Conservation (phyloP, 768 basidiomycete genomes). For the Roridomyces roridus region DNA sequence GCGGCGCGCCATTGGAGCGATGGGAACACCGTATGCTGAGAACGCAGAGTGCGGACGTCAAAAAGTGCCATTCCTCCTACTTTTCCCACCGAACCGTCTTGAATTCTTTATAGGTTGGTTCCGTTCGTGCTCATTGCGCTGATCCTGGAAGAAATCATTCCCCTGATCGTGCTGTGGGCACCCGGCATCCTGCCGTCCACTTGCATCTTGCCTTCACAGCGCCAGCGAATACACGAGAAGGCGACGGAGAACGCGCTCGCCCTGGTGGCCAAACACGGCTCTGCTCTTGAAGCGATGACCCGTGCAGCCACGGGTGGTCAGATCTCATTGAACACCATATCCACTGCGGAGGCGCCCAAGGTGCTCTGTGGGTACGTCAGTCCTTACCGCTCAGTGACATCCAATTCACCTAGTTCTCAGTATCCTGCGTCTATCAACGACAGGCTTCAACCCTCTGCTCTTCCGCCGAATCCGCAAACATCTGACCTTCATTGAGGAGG, state of each 20-base stretch:
- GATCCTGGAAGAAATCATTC: slow-evolving; percentile 81
- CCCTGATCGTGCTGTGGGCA: slow-evolving; percentile 84
- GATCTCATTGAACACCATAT: slow-evolving; percentile 39
- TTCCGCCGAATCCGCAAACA: slow-evolving; percentile 49
- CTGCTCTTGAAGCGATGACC: slow-evolving; percentile 41
- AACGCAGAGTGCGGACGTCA: slow-evolving; percentile 68
- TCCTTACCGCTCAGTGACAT: neutral
- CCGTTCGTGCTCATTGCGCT: slow-evolving; percentile 81
- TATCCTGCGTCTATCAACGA: slow-evolving; percentile 48
- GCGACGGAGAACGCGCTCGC: slow-evolving; percentile 55
- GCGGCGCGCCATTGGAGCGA: slow-evolving; percentile 68
- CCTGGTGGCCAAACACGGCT: slow-evolving; percentile 42
- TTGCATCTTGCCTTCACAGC: slow-evolving; percentile 84
- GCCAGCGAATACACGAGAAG: slow-evolving; percentile 62
- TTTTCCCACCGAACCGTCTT: slow-evolving; percentile 18
- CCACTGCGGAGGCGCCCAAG: slow-evolving; percentile 37
- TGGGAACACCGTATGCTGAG: slow-evolving; percentile 73
- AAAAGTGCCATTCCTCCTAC: slow-evolving; percentile 56
- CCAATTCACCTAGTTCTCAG: slow-evolving; percentile 25
- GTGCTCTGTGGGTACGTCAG: slow-evolving; percentile 67
- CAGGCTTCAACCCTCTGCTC: slow-evolving; percentile 49
- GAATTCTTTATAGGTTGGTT: slow-evolving; percentile 56
- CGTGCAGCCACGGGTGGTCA: slow-evolving; percentile 39
- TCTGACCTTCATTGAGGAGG: slow-evolving; percentile 55
- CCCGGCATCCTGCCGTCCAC: slow-evolving; percentile 87